Conservation (phyloP, 1,284 basidiomycete genomes). For the Athelia sp. region DNA sequence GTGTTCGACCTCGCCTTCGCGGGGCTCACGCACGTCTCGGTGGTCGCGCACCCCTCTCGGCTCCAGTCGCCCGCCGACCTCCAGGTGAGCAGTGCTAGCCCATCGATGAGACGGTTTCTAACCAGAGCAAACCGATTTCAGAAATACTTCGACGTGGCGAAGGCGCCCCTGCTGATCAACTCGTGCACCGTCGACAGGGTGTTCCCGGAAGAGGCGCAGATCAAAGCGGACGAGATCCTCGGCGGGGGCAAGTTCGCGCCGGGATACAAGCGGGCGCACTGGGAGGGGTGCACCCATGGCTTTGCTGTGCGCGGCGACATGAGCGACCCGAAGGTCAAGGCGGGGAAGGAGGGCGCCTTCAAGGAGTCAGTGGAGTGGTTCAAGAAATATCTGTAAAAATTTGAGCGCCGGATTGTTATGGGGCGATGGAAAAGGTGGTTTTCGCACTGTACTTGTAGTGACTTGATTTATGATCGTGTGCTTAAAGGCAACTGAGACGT, state of each 20-base stretch:
- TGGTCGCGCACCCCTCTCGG: conserved; percentile 31
- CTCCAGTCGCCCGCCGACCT: conserved; percentile 28
- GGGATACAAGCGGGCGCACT: conserved; percentile 31
- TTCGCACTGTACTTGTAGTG: too few species aligned
- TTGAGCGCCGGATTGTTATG: too few species aligned
- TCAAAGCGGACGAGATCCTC: conserved; percentile 34
- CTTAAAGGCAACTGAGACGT: too few species aligned
- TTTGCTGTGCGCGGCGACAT: conserved; percentile 34
- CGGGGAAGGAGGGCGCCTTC: conserved; percentile 21
- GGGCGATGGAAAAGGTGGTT: too few species aligned
- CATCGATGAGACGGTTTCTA: not conserved
- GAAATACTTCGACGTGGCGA: conserved; percentile 6
- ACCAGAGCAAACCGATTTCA: not conserved
- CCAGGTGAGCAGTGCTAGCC: conserved; percentile 12
- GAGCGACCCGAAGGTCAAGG: conserved; percentile 14
- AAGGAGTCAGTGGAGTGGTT: conserved; percentile 17
- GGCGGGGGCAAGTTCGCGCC: conserved; percentile 36
- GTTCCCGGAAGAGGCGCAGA: conserved; percentile 6
- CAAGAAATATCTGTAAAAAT: conserved; percentile 14
- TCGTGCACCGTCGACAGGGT: conserved; percentile 9
- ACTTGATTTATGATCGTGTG: too few species aligned
- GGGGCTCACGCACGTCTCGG: conserved; percentile 17
- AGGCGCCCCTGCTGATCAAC: conserved; percentile 11
- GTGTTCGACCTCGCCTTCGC: conserved; percentile 26
- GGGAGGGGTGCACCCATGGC: conserved; percentile 35